Conservation (phyloP, 257 asterid species). For the Nicotiana knightiana region DNA sequence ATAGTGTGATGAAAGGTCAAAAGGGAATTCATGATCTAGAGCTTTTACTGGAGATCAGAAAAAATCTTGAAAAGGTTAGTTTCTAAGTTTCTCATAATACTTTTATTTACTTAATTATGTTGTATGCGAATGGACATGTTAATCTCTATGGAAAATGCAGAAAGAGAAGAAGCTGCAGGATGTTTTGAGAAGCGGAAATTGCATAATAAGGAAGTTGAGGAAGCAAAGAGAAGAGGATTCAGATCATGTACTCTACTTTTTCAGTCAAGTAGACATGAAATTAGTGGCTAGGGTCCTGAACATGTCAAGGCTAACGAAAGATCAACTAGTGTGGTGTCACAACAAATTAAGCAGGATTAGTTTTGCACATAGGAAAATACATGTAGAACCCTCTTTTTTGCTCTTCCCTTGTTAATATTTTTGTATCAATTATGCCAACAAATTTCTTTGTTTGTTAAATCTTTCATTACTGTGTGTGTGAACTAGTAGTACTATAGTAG, state of each 20-base stretch:
- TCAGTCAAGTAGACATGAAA: conserved; percentile 79
- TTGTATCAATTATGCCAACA: background rate
- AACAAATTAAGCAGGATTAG: conserved; percentile 60
- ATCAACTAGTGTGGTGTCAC: conserved; percentile 74
- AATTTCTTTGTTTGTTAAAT: background rate
- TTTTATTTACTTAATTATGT: background rate
- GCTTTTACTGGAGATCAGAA: conserved; percentile 46
- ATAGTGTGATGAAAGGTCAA: conserved; percentile 21
- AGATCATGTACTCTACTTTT: conserved; percentile 66
- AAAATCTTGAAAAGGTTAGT: conserved; percentile 61
- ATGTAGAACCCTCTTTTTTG: conserved; percentile 67
- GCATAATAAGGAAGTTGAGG: conserved; percentile 57
- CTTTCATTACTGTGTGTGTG: background rate
- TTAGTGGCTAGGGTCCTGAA: conserved; percentile 71
- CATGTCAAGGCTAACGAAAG: conserved; percentile 61
- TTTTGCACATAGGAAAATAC: conserved; percentile 58
- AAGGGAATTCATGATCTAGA: conserved; percentile 41
- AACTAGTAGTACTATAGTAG: background rate
- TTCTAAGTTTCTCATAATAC: too few relatives aligned
- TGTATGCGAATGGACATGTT: background rate
- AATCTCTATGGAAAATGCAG: conserved; percentile 33
- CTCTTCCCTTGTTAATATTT: conserved; percentile 66
- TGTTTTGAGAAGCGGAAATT: conserved; percentile 58
- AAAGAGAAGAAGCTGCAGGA: conserved; percentile 78
- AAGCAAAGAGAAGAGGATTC: conserved; percentile 42